Evolutionary conservation across 371 early-diverging fungal species (phyloP).

Genomic region (Zychaea mexicana): DNA sequence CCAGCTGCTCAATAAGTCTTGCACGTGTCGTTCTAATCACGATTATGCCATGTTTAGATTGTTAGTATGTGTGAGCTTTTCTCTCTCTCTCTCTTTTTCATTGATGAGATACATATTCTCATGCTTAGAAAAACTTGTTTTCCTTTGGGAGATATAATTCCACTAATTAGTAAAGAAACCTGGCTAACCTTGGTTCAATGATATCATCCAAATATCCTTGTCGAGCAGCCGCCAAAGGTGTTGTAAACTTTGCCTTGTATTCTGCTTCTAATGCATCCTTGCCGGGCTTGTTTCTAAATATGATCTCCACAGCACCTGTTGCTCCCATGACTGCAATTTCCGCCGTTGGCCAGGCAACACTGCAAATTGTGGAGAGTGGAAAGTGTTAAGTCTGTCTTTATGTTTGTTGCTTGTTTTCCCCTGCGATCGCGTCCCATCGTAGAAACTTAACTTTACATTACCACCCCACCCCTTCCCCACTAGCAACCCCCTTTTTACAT

Average conservation of each 20-base stretch:
- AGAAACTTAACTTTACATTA: neutral
- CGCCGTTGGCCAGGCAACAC: conserved; percentile 96
- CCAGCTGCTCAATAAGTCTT: conserved; percentile 88
- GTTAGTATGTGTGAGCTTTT: neutral
- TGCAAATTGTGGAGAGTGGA: conserved; percentile 26
- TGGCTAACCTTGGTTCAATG: conserved; percentile 79
- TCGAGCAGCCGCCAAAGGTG: conserved; percentile 95
- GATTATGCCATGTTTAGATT: neutral
- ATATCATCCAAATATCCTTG: conserved; percentile 96
- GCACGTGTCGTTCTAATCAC: conserved; percentile 65
- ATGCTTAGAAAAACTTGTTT: no score
- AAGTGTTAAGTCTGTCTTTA: no score
- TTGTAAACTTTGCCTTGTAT: conserved; percentile 92
- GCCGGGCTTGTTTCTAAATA: conserved; percentile 79
- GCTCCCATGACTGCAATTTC: conserved; percentile 99
- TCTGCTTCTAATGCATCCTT: conserved; percentile 81
- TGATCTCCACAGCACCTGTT: conserved; percentile 96
- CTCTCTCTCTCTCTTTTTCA: neutral
- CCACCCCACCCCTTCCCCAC: neutral
- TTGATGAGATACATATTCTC: no score
- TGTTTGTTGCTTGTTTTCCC: no score
- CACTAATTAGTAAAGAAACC: no score
- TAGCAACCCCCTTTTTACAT: neutral
- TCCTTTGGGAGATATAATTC: no score
- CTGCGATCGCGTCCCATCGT: no score